These are phyloP conservation scores for Achaetomiella virescens DNA, from an alignment of 495 filamentous ascomycete species.

Conservation along the genomic window DNA sequence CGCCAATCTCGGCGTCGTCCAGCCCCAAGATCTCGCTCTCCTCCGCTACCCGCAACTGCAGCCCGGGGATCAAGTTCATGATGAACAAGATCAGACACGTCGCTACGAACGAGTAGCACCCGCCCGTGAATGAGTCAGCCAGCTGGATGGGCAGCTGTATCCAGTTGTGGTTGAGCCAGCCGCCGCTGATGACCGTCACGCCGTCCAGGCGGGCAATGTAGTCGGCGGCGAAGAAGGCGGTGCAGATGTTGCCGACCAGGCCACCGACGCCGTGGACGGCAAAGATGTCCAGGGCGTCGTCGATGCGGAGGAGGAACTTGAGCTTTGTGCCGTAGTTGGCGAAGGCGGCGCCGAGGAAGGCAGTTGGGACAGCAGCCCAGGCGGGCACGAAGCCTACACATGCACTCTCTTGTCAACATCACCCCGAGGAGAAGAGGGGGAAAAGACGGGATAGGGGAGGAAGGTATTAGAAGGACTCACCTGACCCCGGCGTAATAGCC, in stretches of 20 bases:
- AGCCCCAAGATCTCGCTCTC: constrained; percentile 88
- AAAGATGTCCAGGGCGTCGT: constrained; percentile 92
- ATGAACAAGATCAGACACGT: constrained; percentile 82
- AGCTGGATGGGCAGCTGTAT: constrained; percentile 84
- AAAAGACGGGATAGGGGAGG: not conserved
- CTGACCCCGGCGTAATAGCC: constrained; percentile 85
- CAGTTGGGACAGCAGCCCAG: constrained; percentile 89
- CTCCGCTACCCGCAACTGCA: constrained; percentile 72
- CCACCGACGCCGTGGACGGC: constrained; percentile 87
- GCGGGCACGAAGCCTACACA: constrained; percentile 68
- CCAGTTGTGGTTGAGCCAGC: constrained; percentile 89
- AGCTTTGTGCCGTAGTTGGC: constrained; percentile 97
- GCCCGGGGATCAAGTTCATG: constrained; percentile 79
- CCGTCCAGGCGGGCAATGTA: constrained; percentile 90
- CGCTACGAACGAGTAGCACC: constrained; percentile 78
- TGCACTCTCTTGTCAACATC: not conserved
- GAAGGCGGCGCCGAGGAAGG: constrained; percentile 71
- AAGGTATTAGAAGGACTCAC: constrained; percentile 19
- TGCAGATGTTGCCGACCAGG: constrained; percentile 81
- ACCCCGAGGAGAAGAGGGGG: not conserved
- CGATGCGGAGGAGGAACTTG: constrained; percentile 80
- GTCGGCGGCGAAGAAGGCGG: constrained; percentile 87
- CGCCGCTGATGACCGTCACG: constrained; percentile 61
- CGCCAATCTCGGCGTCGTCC: constrained; percentile 92
- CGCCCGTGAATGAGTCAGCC: constrained; percentile 77